Percentiles rank a stretch among this genome's conserved stretches.
Conservation (phyloP, 768 basidiomycete species). For the Russula vinacea region DNA sequence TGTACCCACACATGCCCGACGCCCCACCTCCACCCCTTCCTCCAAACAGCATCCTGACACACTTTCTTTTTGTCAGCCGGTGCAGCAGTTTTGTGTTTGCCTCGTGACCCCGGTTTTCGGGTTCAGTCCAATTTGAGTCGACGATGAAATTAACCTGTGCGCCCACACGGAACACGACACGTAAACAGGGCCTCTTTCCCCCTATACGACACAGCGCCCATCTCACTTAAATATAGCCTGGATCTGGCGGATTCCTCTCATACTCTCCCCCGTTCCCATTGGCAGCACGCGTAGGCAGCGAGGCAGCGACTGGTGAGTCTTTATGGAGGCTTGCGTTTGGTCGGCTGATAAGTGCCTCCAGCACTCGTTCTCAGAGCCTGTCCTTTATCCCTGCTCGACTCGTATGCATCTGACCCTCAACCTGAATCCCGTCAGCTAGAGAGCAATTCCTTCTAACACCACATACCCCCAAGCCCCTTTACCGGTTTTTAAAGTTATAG, state of each 20-base stretch:
- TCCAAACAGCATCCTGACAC: neutral
- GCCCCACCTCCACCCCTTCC: too few relatives aligned
- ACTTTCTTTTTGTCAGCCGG: too few relatives aligned
- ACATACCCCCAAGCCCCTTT: neutral
- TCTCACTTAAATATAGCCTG: neutral
- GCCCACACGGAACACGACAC: conserved; percentile 5
- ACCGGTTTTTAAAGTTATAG: neutral
- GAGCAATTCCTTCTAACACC: conserved; percentile 1
- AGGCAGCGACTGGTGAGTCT: neutral
- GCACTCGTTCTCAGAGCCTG: neutral
- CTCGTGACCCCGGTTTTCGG: neutral
- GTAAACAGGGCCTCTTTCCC: conserved; percentile 1
- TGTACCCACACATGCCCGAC: too few relatives aligned
- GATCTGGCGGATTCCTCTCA: neutral
- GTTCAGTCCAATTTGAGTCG: neutral
- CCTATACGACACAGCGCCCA: neutral
- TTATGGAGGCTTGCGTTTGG: neutral
- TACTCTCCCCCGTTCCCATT: neutral
- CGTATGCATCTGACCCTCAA: conserved; percentile 2
- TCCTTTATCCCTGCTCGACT: neutral
- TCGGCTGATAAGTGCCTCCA: neutral
- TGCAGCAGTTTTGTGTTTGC: neutral
- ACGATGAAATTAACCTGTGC: conserved; percentile 9
- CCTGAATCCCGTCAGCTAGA: neutral
- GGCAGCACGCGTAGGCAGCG: neutral